Conservation (phyloP, 768 basidiomycete genomes). For the Rickenella mellea region DNA sequence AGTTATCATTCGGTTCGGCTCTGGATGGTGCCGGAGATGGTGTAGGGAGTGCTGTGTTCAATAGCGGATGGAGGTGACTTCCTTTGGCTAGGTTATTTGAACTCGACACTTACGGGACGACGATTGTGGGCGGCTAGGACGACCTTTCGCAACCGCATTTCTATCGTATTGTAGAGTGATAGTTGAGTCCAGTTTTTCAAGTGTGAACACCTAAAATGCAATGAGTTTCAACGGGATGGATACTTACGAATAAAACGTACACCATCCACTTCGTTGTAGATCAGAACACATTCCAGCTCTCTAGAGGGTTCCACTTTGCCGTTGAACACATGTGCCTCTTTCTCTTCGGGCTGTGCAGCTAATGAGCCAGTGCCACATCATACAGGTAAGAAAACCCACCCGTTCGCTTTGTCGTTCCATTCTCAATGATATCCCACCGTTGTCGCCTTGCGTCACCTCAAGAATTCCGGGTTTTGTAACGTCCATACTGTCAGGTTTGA, state of each 20-base stretch:
- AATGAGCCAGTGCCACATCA: neutral
- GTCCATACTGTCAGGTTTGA: constrained; percentile 68
- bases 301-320: constrained; percentile 52
- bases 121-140: constrained; percentile 15
- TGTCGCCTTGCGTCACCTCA: constrained; percentile 45
- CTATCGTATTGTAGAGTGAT: constrained; percentile 45
- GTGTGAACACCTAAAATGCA: constrained; percentile 47
- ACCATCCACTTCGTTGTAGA: constrained; percentile 68
- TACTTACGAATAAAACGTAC: constrained; percentile 28
- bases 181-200: constrained; percentile 68
- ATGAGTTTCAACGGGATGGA: constrained; percentile 7
- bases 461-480: constrained; percentile 54
- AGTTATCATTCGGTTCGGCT: constrained; percentile 5
- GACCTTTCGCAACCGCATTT: constrained; percentile 21
- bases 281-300: constrained; percentile 68
- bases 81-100: neutral
- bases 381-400: constrained; percentile 28
- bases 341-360: constrained; percentile 25
- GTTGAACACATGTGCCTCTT: constrained; percentile 44
- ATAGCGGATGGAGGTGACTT: neutral
- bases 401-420: constrained; percentile 61
- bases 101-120: constrained; percentile 16
- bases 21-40: constrained; percentile 15
- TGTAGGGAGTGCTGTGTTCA: constrained; percentile 15
- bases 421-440: constrained; percentile 40